Percentiles rank a stretch among this genome's conserved stretches.
Conservation (phyloP, 2,329 filamentous ascomycete genomes). For the Diplodia mutila region DNA sequence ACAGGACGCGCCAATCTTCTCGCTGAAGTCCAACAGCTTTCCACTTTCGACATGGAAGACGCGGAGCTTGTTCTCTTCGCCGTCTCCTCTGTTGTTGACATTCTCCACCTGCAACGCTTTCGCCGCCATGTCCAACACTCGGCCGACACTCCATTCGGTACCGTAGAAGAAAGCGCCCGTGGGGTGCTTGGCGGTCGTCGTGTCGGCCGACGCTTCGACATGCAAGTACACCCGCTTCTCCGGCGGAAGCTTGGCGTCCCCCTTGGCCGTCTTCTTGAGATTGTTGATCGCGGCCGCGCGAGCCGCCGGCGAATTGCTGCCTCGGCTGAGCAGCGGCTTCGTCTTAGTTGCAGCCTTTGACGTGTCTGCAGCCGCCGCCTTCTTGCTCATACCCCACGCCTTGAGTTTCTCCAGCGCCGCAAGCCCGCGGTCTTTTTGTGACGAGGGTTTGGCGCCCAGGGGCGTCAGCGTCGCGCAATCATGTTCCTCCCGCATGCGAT, state of each 20-base stretch:
- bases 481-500: constrained; percentile 79
- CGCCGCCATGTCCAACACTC: constrained; percentile 78
- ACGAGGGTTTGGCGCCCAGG: constrained; percentile 55
- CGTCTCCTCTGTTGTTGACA: constrained; percentile 75
- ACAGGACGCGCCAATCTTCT: constrained; percentile 76
- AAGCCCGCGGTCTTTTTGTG: constrained; percentile 66
- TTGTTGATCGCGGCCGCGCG: constrained; percentile 71
- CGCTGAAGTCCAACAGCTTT: constrained; percentile 80
- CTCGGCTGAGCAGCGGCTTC: neutral
- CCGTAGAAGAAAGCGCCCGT: constrained; percentile 58
- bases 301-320: constrained; percentile 55
- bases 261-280: constrained; percentile 86
- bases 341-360: constrained; percentile 39
- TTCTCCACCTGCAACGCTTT: constrained; percentile 79
- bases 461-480: constrained; percentile 77
- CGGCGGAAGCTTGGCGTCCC: constrained; percentile 75
- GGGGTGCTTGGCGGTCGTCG: constrained; percentile 80
- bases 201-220: constrained; percentile 88
- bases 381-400: constrained; percentile 79
- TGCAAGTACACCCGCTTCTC: constrained; percentile 91
- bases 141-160: constrained; percentile 83
- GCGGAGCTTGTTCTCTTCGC: constrained; percentile 78
- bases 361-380: constrained; percentile 64
- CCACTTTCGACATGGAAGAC: constrained; percentile 95
- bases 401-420: constrained; percentile 77